Evolutionary conservation across 2,329 filamentous ascomycete genomes (phyloP).

Genomic region (Colletotrichum sublineola): DNA sequence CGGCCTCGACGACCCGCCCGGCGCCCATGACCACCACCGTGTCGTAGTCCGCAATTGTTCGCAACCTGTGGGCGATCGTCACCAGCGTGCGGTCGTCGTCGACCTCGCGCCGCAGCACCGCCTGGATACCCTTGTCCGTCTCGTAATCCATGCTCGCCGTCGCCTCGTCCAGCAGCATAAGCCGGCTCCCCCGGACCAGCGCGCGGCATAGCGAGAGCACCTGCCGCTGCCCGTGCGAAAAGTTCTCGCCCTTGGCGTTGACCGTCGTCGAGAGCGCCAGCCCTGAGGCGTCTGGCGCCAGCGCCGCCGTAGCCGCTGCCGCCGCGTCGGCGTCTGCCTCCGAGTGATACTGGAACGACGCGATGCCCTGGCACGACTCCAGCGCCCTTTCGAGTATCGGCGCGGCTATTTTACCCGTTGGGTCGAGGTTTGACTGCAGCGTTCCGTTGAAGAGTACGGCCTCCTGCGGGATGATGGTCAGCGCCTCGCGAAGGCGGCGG

Average conservation of each 20-base stretch:
- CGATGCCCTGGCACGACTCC: conserved; percentile 72
- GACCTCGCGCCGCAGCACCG: conserved; percentile 64
- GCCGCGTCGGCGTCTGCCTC: conserved; percentile 51
- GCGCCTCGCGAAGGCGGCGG: conserved; percentile 63
- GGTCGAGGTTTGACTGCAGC: conserved; percentile 72
- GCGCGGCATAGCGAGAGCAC: conserved; percentile 70
- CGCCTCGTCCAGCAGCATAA: conserved; percentile 71
- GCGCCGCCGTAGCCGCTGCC: conserved; percentile 42
- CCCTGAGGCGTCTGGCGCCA: conserved; percentile 35
- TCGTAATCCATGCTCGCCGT: conserved; percentile 72
- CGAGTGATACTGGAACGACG: conserved; percentile 60
- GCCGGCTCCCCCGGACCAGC: conserved; percentile 65
- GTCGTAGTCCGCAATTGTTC: conserved; percentile 72
- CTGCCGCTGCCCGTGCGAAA: conserved; percentile 70
- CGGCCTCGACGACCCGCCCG: conserved; percentile 67
- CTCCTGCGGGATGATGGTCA: conserved; percentile 72
- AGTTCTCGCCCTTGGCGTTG: conserved; percentile 67
- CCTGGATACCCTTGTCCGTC: conserved; percentile 68
- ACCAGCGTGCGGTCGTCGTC: conserved; percentile 65
- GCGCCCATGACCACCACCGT: conserved; percentile 68
- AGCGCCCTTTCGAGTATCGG: conserved; percentile 70
- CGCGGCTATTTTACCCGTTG: conserved; percentile 68
- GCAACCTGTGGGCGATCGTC: conserved; percentile 69
- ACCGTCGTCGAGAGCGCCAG: conserved; percentile 61
- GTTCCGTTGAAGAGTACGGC: conserved; percentile 69